Base-by-base conservation (phyloP, 176 grass and related monocot genomes). In the Triticum timopheevii region DNA sequence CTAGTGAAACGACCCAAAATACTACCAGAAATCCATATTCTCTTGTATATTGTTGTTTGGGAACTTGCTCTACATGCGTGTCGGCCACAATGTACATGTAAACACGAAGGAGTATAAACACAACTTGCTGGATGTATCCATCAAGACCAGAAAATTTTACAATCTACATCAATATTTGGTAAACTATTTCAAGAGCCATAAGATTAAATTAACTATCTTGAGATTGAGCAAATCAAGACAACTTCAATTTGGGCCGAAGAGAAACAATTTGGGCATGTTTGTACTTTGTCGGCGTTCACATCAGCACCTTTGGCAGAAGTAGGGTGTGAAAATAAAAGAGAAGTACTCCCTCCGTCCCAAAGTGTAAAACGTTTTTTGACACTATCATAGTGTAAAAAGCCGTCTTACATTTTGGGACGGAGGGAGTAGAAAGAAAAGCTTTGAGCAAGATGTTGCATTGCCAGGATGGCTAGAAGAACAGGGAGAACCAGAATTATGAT, bases 201-300 rank as follows among this genome's bases (percentile, higher is more conserved):
- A 20, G 5, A 56, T 20, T 3, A 56, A 20, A 8, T 8, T 56
- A 56, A 56, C 52, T 20, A 58, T 20, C 19, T 22, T 58, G 0
- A 22, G 7, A 58, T 58, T 19, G 0, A 58, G 3, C 6, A 58
- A 20, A 58, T 58, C 17, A 58, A 58, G 0, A 56, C 6, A 0
- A 56, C 17, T 20, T 52, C 15, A 50, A 5, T 50, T 50, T 16
- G 47, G 13, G 47, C 47, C 2, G 0, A 42, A 42, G 40, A 10
- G 10, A 42, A 42, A 42, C 40, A 42, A 44, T 44, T 44, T 44
- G 93, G 39, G 92, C 93, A 39, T 39, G 38, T 40, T 40, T 40
- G 8, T 10, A 2, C 8, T 65, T 89, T 94, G 36, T 94, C 93
- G 10, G 93, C 83, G 52, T 58, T 84, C 65, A 98, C 80, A 39